Base-by-base conservation (phyloP, 2,329 filamentous ascomycete species). In the Hypomyces rosellus region DNA sequence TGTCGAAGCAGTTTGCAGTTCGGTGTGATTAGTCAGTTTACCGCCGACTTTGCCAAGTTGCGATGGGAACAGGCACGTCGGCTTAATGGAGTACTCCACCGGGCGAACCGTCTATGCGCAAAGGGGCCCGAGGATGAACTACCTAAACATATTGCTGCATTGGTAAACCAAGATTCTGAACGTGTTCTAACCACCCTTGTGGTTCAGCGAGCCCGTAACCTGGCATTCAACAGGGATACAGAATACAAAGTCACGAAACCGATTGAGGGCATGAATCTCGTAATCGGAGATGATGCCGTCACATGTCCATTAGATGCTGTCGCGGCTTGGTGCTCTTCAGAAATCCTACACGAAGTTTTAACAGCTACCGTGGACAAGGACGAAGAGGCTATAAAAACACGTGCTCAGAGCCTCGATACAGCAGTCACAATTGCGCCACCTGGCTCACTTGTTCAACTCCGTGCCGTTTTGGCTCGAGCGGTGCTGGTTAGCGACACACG, bases 221-320 rank as follows among this genome's bases (percentile, higher is more conserved):
- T 96, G 14, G 89, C 90, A 2, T 96, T 90, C 81, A 93, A 96
- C 67, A 78, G 81, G 51, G 82, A 85, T 4, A 92, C 86, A 0
- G 82, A 83, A 2, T 75, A 88, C 60, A 82, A 84, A 30, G 78
- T 83, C 0, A 71, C 76, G 40, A 73, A 77, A 3, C 73, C 76
- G 18, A 85, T 88, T 55, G 82, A 85, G 47, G 82, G 87, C 44
- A 86, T 95, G 76, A 87, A 95, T 63, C 77, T 81, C 5, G 89
- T 96, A 1, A 87, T 93, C 3, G 87, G 93, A 52, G 92, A 96
- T 61, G 81, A 82, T 47, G 85, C 89, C 3, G 88, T 96, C 53
- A 82, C 87, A 47, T 93, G 89, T 15, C 89, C 91, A 0, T 80
- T 96, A 57, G 92, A 96, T 66, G 90, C 89, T 12, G 81, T 96